Evolutionary conservation across 2,329 filamentous ascomycete genomes (phyloP).

Genomic region (Epichloe sylvatica): DNA sequence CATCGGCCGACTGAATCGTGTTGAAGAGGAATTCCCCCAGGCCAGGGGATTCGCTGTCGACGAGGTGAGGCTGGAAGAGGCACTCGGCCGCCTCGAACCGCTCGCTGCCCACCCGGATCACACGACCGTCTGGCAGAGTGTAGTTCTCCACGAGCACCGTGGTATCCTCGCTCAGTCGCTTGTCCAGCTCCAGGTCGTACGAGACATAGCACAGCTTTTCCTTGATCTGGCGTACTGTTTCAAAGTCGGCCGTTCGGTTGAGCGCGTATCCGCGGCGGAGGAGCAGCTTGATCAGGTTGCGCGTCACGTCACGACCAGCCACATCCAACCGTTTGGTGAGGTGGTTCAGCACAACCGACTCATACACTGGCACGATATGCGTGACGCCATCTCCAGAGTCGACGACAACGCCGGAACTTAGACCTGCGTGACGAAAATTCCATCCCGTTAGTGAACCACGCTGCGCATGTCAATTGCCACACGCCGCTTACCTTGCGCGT

Average conservation of each 20-base stretch:
- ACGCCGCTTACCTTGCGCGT: constrained; percentile 65
- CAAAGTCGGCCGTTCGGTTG: constrained; percentile 96
- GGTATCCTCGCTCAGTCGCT: constrained; percentile 90
- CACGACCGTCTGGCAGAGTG: constrained; percentile 87
- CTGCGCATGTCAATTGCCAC: neutral
- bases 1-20: constrained; percentile 90
- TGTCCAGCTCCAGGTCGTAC: constrained; percentile 92
- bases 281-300: constrained; percentile 90
- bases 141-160: constrained; percentile 96
- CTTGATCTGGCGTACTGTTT: constrained; percentile 98
- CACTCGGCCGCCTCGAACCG: constrained; percentile 97
- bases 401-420: constrained; percentile 90
- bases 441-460: neutral
- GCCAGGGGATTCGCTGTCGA: constrained; percentile 92
- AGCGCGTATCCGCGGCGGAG: constrained; percentile 89
- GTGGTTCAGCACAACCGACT: constrained; percentile 94
- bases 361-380: constrained; percentile 96
- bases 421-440: constrained; percentile 34
- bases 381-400: constrained; percentile 97
- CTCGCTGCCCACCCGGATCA: constrained; percentile 92
- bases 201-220: constrained; percentile 99
- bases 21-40: constrained; percentile 99
- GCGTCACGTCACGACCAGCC: constrained; percentile 92
- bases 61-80: constrained; percentile 93
- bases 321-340: constrained; percentile 89